Evolutionary conservation across 2,329 filamentous ascomycete species (phyloP).

Genomic region (Mariannaea sp.): DNA sequence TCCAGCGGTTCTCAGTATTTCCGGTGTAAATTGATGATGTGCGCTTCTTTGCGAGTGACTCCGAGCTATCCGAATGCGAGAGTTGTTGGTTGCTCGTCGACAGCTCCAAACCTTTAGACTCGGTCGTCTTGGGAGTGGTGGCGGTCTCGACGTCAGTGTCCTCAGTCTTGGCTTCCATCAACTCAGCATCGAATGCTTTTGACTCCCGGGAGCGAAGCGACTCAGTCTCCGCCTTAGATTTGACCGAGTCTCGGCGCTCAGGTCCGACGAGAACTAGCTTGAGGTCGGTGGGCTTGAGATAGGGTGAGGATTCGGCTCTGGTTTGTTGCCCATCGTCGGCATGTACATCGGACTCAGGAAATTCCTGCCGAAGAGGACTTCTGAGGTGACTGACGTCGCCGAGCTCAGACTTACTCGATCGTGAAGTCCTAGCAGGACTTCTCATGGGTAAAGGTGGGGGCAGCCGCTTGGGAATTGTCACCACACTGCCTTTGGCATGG

Average conservation of each 20-base stretch:
- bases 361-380: conserved; percentile 58
- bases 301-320: conserved; percentile 28
- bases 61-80: conserved; percentile 37
- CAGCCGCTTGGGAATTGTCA: conserved; percentile 81
- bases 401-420: conserved; percentile 56
- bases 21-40: conserved; percentile 47
- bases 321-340: conserved; percentile 31
- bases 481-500: conserved; percentile 74
- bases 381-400: conserved; percentile 60
- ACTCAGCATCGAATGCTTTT: conserved; percentile 11
- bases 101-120: conserved; percentile 18
- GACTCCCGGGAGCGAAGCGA: conserved; percentile 29
- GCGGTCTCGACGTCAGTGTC: conserved; percentile 11
- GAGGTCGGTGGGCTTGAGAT: conserved; percentile 27
- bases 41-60: conserved; percentile 42
- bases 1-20: conserved; percentile 45
- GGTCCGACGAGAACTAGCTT: conserved; percentile 15
- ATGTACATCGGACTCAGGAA: conserved; percentile 42
- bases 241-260: conserved; percentile 23
- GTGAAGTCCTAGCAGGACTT: conserved; percentile 69
- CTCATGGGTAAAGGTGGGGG: conserved; percentile 78
- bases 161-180: conserved; percentile 3
- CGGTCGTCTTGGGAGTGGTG: conserved; percentile 10
- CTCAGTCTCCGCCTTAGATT: conserved; percentile 31
- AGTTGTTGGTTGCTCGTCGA: conserved; percentile 22